Evolutionary conservation across 805 yeast species (phyloP), one percentile per base, ranked within the genome.

Genomic region (Saccharomycopsis capsularis): DNA sequence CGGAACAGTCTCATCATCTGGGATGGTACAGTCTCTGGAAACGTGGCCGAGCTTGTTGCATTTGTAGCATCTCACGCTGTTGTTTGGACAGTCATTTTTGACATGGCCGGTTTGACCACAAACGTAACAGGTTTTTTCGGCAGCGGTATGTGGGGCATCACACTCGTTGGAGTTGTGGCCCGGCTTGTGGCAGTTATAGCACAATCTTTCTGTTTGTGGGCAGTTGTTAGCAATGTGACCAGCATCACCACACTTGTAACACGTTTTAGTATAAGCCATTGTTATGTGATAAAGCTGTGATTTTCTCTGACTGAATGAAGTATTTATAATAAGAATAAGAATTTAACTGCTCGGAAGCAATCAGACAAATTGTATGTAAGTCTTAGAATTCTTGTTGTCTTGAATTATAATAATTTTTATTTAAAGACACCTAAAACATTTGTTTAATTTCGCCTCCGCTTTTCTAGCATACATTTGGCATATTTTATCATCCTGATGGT

Each of bases 191-290:
- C 96, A 87, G 80, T 88, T 87, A 84, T 88, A 87, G 71, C 96
- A 87, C 64, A 87, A 74, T 72, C 90, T 82, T 67, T 84, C 90
- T 53, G 81, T 74, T 69, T 87, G 90, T 56, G 78, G 73, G 72
- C 97, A 89, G 64, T 79, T 83, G 64, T 85, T 93, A 59, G 95
- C 95, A 63, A 85, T 74, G 73, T 87, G 95, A 56, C 95, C 95
- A 59, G 83, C 76, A 70, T 85, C 86, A 63, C 96, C 96, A 72
- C 96, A 87, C 67, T 86, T 87, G 76, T 79, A 85, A 74, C 95
- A 85, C 56, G 91, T 82, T 78, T 83, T 85, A 30, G 51, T 47
- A 37, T 30, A 53, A 24, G 32, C 37, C 46, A 42, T 49, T 35
- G 3, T 43, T 39, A n/a, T n/a, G n/a, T n/a, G n/a, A n/a, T n/a